Percentiles rank a stretch among this genome's conserved stretches.
These are phyloP conservation scores for Cryptococcus sp. DNA, from an alignment of 1,284 basidiomycete genomes.

Conservation along the genomic window DNA sequence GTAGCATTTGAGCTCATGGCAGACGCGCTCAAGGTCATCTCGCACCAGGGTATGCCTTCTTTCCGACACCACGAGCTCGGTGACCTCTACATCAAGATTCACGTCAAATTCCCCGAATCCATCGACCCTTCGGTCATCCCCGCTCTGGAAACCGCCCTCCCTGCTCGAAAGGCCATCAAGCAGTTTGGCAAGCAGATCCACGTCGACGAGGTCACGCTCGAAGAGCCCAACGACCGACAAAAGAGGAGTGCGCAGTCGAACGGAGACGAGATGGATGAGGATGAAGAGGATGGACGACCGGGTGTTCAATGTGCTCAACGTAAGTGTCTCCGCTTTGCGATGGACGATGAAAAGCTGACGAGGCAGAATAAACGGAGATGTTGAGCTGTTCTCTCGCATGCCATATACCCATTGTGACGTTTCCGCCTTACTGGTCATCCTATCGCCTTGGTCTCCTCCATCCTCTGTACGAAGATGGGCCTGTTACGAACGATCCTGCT, in stretches of 20 bases:
- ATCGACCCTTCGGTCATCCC: conserved; percentile 66
- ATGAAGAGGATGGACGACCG: conserved; percentile 38
- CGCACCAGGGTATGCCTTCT: conserved; percentile 96
- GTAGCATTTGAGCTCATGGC: conserved; percentile 9
- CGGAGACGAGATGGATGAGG: conserved; percentile 75
- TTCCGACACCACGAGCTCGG: conserved; percentile 95
- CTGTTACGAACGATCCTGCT: too few relatives aligned
- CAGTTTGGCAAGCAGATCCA: conserved; percentile 62
- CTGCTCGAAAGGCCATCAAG: conserved; percentile 65
- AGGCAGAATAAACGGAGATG: background rate
- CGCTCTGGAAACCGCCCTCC: conserved; percentile 79
- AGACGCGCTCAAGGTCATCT: conserved; percentile 87
- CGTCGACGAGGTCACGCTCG: conserved; percentile 81
- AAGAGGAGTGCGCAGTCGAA: conserved; percentile 51
- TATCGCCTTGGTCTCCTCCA: too few relatives aligned
- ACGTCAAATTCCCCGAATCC: conserved; percentile 82
- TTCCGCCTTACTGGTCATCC: too few relatives aligned
- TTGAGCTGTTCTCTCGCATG: too few relatives aligned
- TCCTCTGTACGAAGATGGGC: too few relatives aligned
- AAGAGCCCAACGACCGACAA: conserved; percentile 75
- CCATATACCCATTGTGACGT: too few relatives aligned
- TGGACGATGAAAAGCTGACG: background rate
- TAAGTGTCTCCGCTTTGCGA: conserved; percentile 34
- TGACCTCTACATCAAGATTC: conserved; percentile 84
- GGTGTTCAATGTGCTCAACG: conserved; percentile 51